phyloP scores from a whole-genome alignment of 176 grass and related monocot genomes.

The Zizania latifolia region DNA sequence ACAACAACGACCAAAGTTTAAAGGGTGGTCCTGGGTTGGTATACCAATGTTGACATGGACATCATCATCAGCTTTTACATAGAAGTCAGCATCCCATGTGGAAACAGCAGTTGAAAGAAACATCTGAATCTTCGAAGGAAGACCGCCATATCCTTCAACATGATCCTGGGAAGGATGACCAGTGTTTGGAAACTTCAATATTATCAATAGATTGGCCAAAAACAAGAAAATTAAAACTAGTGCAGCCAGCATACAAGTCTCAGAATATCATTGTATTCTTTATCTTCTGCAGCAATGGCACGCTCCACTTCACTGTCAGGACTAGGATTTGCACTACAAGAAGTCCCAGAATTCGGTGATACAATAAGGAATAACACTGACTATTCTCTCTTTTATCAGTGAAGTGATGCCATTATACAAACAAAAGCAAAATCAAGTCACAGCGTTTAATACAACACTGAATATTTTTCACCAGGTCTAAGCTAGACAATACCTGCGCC shows the following conservation, averaged over 20 bases:
- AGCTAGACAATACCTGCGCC: slow-evolving; percentile 45
- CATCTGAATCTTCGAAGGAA: slow-evolving; percentile 55
- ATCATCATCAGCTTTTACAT: slow-evolving; percentile 71
- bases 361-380: background rate
- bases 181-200: background rate
- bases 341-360: background rate
- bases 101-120: slow-evolving; percentile 59
- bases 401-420: background rate
- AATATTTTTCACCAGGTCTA: background rate
- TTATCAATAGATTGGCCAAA: background rate
- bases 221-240: background rate
- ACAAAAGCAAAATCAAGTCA: background rate
- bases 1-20: background rate
- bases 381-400: background rate
- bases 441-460: background rate
- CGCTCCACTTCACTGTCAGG: slow-evolving; percentile 44
- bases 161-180: slow-evolving; percentile 39
- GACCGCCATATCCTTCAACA: slow-evolving; percentile 47
- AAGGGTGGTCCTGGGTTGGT: background rate
- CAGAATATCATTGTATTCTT: slow-evolving; percentile 54
- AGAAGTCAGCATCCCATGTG: slow-evolving; percentile 75
- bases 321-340: slow-evolving; percentile 35
- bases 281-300: slow-evolving; percentile 48
- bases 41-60: slow-evolving; percentile 78
- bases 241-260: slow-evolving; percentile 49